Conservation (phyloP, 768 basidiomycete species). For the Macrolepiota dolichaula region DNA sequence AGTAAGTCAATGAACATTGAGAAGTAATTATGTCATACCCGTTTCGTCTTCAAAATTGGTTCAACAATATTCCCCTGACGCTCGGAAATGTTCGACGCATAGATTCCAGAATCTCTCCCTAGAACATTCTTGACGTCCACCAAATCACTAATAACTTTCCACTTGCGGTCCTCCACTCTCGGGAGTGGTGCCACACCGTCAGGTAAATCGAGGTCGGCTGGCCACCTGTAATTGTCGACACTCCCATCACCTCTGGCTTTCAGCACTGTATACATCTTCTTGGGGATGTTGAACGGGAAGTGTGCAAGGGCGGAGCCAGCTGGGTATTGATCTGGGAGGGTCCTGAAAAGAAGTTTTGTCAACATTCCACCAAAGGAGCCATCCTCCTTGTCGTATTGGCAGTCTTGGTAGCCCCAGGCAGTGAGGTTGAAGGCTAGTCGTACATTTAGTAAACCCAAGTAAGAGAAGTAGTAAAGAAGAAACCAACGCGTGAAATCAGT, state of each 20-base stretch:
- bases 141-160: constrained; percentile 27
- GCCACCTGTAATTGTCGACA: constrained; percentile 54
- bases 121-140: constrained; percentile 33
- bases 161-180: constrained; percentile 11
- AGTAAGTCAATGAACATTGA: background rate
- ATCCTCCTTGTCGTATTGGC: constrained; percentile 57
- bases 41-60: constrained; percentile 20
- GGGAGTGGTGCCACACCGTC: background rate
- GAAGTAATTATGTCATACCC: constrained; percentile 11
- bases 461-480: background rate
- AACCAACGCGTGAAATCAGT: constrained; percentile 71
- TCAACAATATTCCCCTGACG: constrained; percentile 29
- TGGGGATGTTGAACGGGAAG: constrained; percentile 78
- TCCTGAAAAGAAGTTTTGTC: constrained; percentile 67
- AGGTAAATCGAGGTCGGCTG: constrained; percentile 20
- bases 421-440: constrained; percentile 68
- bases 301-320: constrained; percentile 65
- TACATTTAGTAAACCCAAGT: background rate
- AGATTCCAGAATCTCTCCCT: constrained; percentile 17
- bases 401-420: constrained; percentile 76
- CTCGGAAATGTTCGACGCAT: constrained; percentile 29
- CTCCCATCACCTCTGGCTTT: constrained; percentile 23
- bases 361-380: constrained; percentile 78
- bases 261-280: constrained; percentile 39
- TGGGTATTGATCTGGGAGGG: constrained; percentile 67